Conservation (phyloP, 169 alveolate genomes). For the Pseudocohnilembus persalinus region DNA sequence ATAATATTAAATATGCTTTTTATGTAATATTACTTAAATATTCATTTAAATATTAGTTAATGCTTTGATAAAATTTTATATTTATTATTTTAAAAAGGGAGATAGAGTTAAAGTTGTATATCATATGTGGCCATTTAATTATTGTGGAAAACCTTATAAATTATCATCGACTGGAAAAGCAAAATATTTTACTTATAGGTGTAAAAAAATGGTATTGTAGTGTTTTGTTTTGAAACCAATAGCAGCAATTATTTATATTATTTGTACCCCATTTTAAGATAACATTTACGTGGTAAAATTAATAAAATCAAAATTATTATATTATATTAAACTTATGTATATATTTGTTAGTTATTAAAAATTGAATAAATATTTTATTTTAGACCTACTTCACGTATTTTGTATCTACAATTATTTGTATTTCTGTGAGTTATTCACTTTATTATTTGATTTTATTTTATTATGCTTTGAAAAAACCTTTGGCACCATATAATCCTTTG, state of each 20-base stretch:
- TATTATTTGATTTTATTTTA: slow-evolving; percentile 42
- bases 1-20: slow-evolving; percentile 29
- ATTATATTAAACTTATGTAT: not conserved
- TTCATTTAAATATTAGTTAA: slow-evolving; percentile 29
- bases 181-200: slow-evolving; percentile 49
- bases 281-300: not conserved
- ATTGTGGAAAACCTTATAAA: slow-evolving; percentile 33
- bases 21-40: slow-evolving; percentile 32
- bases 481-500: slow-evolving; percentile 40
- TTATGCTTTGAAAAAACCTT: slow-evolving; percentile 43
- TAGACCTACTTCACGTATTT: not conserved
- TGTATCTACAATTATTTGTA: not conserved
- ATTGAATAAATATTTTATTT: slow-evolving; percentile 4
- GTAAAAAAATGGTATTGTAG: slow-evolving; percentile 40
- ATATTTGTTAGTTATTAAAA: slow-evolving; percentile 3
- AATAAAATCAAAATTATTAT: not conserved
- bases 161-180: slow-evolving; percentile 44
- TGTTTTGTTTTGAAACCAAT: slow-evolving; percentile 44
- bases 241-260: slow-evolving; percentile 6
- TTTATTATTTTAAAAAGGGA: slow-evolving; percentile 25
- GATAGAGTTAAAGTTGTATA: slow-evolving; percentile 21
- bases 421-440: slow-evolving; percentile 32
- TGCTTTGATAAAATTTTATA: slow-evolving; percentile 19
- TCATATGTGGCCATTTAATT: slow-evolving; percentile 46
- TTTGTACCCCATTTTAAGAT: slow-evolving; percentile 23